Conservation (phyloP, 2,329 filamentous ascomycete genomes). For the Clonostachys chloroleuca region DNA sequence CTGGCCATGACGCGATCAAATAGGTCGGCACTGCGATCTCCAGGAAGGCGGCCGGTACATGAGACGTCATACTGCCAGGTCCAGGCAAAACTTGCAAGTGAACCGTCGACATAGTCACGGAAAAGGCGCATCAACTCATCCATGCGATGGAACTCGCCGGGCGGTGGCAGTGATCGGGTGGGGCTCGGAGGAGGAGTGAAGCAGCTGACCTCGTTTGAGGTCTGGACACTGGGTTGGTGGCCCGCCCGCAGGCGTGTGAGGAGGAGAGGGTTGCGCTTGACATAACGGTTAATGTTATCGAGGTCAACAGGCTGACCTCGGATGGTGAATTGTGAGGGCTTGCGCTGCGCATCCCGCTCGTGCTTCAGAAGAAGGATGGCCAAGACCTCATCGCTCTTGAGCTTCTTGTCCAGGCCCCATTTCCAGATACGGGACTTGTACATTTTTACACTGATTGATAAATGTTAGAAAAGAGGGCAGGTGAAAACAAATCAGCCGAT, state of each 20-base stretch:
- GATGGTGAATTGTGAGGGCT: constrained; percentile 26
- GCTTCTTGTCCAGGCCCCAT: constrained; percentile 35
- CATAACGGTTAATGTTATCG: constrained; percentile 31
- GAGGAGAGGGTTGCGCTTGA: constrained; percentile 29
- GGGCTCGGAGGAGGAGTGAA: constrained; percentile 17
- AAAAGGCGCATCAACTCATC: constrained; percentile 20
- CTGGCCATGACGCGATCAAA: constrained; percentile 25
- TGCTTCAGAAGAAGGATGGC: constrained; percentile 28
- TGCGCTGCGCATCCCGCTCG: constrained; percentile 26
- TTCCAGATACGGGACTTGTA: constrained; percentile 36
- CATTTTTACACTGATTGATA: constrained; percentile 27
- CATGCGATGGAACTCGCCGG: constrained; percentile 11
- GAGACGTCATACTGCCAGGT: constrained; percentile 19
- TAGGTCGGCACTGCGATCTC: constrained; percentile 23
- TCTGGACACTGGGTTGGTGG: constrained; percentile 20
- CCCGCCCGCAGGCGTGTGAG: constrained; percentile 22
- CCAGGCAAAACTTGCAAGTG: constrained; percentile 19
- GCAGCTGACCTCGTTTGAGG: constrained; percentile 21
- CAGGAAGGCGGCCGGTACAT: constrained; percentile 13
- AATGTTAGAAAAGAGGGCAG: not conserved
- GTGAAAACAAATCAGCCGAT: no score
- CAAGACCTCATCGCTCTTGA: constrained; percentile 32
- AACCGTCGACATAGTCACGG: constrained; percentile 18
- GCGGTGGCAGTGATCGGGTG: constrained; percentile 9
- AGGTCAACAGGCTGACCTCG: constrained; percentile 30